phyloP scores from a whole-genome alignment of 2,329 filamentous ascomycete genomes.

The Domatiomyces catenatus region DNA sequence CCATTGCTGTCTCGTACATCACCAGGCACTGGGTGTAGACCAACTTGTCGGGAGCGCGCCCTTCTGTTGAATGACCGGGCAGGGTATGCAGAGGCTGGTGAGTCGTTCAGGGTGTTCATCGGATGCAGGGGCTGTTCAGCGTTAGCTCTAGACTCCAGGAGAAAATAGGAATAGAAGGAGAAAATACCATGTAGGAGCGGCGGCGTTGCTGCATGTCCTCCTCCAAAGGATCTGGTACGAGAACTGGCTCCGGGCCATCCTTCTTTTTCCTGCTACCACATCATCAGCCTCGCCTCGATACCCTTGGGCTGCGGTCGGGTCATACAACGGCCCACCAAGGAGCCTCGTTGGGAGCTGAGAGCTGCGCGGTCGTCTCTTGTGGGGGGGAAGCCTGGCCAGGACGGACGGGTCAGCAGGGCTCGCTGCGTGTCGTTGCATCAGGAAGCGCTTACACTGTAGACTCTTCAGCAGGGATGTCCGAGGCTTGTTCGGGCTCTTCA shows the following conservation, averaged over 20 bases:
- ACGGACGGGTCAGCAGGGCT: neutral
- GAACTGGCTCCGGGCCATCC: constrained; percentile 1
- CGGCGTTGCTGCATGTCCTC: neutral
- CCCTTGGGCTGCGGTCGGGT: neutral
- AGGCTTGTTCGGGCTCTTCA: neutral
- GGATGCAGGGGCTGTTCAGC: neutral
- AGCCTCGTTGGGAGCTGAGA: constrained; percentile 2
- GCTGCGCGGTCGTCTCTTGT: neutral
- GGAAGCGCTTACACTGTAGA: constrained; percentile 1
- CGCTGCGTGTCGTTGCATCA: neutral
- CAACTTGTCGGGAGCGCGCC: no score
- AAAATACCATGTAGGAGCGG: constrained; percentile 5
- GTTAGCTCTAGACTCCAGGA: neutral
- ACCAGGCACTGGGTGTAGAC: neutral
- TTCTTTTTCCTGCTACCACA: constrained; percentile 1
- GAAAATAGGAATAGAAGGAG: neutral
- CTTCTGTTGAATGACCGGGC: neutral
- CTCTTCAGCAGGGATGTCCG: neutral
- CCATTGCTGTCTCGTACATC: constrained; percentile 4
- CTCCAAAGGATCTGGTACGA: constrained; percentile 8
- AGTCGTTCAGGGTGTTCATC: neutral
- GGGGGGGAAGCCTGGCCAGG: neutral
- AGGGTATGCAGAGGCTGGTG: neutral
- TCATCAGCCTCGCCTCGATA: neutral
- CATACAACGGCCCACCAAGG: constrained; percentile 6